Percentiles rank a stretch among this genome's conserved stretches.
Conservation (phyloP, 495 filamentous ascomycete genomes). For the Collariella sp. region DNA sequence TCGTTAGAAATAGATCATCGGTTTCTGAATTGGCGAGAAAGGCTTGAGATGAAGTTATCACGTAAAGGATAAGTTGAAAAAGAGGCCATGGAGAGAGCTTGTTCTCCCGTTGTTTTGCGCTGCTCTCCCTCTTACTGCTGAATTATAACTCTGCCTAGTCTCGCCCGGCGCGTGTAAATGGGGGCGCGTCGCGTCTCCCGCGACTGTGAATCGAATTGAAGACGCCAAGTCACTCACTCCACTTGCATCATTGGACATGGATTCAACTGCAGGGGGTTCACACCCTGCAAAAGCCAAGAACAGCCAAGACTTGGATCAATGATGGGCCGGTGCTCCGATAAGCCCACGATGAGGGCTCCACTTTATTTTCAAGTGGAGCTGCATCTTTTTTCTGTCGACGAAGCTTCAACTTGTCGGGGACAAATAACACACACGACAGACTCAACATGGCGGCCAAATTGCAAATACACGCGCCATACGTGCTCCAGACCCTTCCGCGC, state of each 20-base stretch:
- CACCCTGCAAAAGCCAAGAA: not conserved
- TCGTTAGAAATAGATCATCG: not conserved
- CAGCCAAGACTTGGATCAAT: conserved; percentile 17
- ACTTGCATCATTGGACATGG: conserved; percentile 13
- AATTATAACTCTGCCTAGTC: not conserved
- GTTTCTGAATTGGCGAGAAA: not conserved
- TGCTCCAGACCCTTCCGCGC: conserved; percentile 57
- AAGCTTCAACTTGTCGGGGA: too few species aligned
- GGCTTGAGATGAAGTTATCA: not conserved
- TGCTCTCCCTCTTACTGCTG: not conserved
- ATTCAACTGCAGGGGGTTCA: not conserved
- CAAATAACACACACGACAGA: not conserved
- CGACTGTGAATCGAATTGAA: not conserved
- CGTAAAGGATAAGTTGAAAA: too few species aligned
- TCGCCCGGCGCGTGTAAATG: too few species aligned
- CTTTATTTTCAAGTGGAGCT: conserved; percentile 13
- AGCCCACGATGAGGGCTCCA: conserved; percentile 11
- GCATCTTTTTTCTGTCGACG: conserved; percentile 21
- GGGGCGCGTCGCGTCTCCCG: conserved; percentile 10
- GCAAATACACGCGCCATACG: conserved; percentile 48
- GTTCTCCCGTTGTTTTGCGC: not conserved
- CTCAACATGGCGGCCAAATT: conserved; percentile 44
- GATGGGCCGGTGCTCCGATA: conserved; percentile 15
- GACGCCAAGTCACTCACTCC: not conserved
- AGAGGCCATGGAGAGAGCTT: too few species aligned